These are phyloP conservation scores for Peziza echinospora DNA, from an alignment of 495 filamentous ascomycete species.

Conservation along the genomic window DNA sequence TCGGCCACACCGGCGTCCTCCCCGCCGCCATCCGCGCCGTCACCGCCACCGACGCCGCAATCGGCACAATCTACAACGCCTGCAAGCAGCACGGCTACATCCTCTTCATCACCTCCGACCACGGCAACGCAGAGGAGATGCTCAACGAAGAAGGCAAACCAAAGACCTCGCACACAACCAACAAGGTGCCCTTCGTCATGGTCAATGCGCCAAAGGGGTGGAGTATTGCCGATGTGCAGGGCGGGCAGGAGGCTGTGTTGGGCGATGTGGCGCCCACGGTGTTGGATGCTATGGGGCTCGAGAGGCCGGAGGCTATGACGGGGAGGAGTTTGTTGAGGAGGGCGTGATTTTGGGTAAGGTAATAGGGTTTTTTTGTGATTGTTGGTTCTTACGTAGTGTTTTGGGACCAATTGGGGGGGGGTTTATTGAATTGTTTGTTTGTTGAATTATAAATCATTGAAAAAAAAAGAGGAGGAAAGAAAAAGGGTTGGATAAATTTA, in stretches of 20 bases:
- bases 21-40: constrained; percentile 79
- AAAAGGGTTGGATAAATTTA: too few species aligned
- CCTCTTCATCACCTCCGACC: constrained; percentile 86
- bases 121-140: constrained; percentile 99
- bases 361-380: too few species aligned
- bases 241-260: constrained; percentile 62
- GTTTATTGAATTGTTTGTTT: too few species aligned
- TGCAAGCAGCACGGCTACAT: constrained; percentile 84
- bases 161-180: constrained; percentile 94
- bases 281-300: constrained; percentile 71
- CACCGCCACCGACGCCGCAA: constrained; percentile 73
- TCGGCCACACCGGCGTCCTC: constrained; percentile 94
- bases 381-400: too few species aligned
- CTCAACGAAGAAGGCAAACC: constrained; percentile 81
- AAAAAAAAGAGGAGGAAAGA: too few species aligned
- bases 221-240: constrained; percentile 63
- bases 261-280: constrained; percentile 92
- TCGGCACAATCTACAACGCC: constrained; percentile 70
- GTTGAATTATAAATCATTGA: too few species aligned
- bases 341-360: constrained; percentile 29
- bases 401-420: too few species aligned
- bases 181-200: constrained; percentile 95
- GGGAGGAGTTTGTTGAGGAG: constrained; percentile 66
- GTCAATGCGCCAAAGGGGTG: constrained; percentile 82
- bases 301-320: constrained; percentile 78